Conservation (phyloP, 2,329 filamentous ascomycete species). For the Claviceps cyperi region DNA sequence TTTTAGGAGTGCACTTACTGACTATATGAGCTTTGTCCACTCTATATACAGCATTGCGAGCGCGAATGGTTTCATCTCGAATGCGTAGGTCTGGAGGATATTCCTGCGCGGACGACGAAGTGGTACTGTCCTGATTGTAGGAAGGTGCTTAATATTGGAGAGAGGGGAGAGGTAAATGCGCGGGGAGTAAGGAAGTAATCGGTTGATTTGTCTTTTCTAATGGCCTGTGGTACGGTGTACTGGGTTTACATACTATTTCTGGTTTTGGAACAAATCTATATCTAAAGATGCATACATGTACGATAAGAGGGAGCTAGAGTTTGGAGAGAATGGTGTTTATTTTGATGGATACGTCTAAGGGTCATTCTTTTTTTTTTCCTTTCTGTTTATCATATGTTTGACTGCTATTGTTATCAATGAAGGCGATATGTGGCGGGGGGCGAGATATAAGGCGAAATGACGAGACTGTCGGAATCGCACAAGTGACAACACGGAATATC, state of each 20-base stretch:
- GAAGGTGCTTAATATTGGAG: conserved; percentile 45
- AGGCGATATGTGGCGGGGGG: too few relatives aligned
- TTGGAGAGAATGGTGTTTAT: too few relatives aligned
- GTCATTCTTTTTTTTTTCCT: background rate
- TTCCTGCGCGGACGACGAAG: conserved; percentile 59
- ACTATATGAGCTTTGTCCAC: too few relatives aligned
- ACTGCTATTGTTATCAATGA: too few relatives aligned
- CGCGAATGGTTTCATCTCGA: conserved; percentile 76
- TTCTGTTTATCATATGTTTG: background rate
- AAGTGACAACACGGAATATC: too few relatives aligned
- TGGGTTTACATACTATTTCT: background rate
- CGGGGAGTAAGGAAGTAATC: conserved; percentile 34
- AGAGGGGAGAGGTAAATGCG: conserved; percentile 48
- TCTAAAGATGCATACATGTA: background rate
- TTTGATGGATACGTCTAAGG: background rate
- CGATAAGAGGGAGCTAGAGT: too few relatives aligned
- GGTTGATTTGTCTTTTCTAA: background rate
- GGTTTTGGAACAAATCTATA: background rate
- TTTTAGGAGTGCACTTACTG: too few relatives aligned
- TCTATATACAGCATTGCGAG: conserved; percentile 43
- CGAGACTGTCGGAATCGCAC: too few relatives aligned
- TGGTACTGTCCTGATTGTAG: conserved; percentile 77
- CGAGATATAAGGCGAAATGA: too few relatives aligned
- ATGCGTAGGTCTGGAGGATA: conserved; percentile 54
- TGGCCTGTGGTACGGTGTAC: background rate